Percentiles rank a stretch among this genome's conserved stretches.
phyloP scores from a whole-genome alignment of 768 basidiomycete species.

The Agaricus blazei region DNA sequence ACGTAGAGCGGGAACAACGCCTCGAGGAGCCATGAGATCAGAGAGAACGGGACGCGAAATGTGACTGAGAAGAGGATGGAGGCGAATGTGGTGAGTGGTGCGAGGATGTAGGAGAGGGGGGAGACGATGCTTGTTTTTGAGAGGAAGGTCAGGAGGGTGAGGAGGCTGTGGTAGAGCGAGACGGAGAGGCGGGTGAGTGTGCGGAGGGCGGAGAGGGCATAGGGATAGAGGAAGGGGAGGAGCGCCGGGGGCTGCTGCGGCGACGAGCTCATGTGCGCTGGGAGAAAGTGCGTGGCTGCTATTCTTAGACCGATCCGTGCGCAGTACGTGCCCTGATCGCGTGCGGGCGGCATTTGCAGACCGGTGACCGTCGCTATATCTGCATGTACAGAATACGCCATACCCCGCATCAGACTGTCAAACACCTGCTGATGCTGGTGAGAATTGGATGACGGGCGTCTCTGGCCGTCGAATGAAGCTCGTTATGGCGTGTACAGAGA shows the following conservation, averaged over 20 bases:
- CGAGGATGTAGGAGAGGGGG: slow-evolving; percentile 36
- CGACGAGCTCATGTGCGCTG: neutral
- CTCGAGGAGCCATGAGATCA: slow-evolving; percentile 32
- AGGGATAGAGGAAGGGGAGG: neutral
- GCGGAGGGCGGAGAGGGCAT: neutral
- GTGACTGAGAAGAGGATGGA: slow-evolving; percentile 35
- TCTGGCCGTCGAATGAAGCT: neutral
- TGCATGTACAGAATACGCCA: no score
- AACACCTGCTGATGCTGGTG: neutral
- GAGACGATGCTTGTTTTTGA: slow-evolving; percentile 21
- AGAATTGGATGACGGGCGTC: neutral
- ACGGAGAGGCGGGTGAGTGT: slow-evolving; percentile 1
- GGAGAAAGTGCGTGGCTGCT: neutral
- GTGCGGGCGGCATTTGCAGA: no score
- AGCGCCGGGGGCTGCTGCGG: neutral
- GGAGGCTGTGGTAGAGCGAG: slow-evolving; percentile 6
- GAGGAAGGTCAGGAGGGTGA: slow-evolving; percentile 16
- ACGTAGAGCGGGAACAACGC: slow-evolving; percentile 52
- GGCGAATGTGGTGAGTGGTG: slow-evolving; percentile 40
- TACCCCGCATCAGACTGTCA: neutral
- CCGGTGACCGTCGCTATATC: no score
- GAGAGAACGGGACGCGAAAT: slow-evolving; percentile 40
- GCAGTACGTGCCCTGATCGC: no score
- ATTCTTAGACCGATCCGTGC: neutral
- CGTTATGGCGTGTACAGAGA: neutral